Percentiles rank a stretch among this genome's conserved stretches.
Evolutionary conservation across 306 rosid genomes (phyloP).

Genomic region (Begonia masoniana): DNA sequence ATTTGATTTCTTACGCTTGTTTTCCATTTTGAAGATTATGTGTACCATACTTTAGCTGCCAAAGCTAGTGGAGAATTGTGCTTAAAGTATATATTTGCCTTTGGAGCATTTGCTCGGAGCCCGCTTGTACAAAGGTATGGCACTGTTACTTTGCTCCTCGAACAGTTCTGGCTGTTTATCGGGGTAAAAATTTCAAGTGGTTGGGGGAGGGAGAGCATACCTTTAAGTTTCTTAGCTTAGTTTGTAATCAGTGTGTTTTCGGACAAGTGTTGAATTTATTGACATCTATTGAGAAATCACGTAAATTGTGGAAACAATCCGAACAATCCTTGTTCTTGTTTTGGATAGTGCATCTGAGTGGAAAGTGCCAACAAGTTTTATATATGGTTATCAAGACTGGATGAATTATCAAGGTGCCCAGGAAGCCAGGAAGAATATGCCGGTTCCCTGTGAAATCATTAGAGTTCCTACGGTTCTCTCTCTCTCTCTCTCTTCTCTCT

Average conservation of each 20-base stretch:
- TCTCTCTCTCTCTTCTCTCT: slow-evolving; percentile 4
- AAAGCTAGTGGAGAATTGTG: slow-evolving; percentile 94
- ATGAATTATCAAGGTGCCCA: slow-evolving; percentile 81
- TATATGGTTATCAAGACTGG: slow-evolving; percentile 86
- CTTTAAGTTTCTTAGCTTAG: too few species aligned
- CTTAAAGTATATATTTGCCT: slow-evolving; percentile 72
- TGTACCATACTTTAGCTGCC: slow-evolving; percentile 84
- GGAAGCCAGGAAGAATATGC: slow-evolving; percentile 85
- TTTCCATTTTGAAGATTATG: slow-evolving; percentile 50
- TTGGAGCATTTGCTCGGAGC: slow-evolving; percentile 77
- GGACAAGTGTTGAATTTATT: too few species aligned
- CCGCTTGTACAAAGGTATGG: slow-evolving; percentile 81
- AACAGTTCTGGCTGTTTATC: background rate
- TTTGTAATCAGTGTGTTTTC: too few species aligned
- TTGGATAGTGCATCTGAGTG: slow-evolving; percentile 66
- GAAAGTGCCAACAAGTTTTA: slow-evolving; percentile 94
- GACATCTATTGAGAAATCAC: too few species aligned
- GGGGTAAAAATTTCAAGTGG: background rate
- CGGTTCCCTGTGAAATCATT: slow-evolving; percentile 82
- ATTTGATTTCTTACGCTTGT: slow-evolving; percentile 11
- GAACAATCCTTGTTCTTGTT: background rate
- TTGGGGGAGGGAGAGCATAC: too few species aligned
- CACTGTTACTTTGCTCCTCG: slow-evolving; percentile 4
- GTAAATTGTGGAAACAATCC: too few species aligned
- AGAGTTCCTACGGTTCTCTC: slow-evolving; percentile 75